These are phyloP conservation scores for Saussurea involucrata DNA, from an alignment of 129 eudicot genomes.

Conservation along the genomic window DNA sequence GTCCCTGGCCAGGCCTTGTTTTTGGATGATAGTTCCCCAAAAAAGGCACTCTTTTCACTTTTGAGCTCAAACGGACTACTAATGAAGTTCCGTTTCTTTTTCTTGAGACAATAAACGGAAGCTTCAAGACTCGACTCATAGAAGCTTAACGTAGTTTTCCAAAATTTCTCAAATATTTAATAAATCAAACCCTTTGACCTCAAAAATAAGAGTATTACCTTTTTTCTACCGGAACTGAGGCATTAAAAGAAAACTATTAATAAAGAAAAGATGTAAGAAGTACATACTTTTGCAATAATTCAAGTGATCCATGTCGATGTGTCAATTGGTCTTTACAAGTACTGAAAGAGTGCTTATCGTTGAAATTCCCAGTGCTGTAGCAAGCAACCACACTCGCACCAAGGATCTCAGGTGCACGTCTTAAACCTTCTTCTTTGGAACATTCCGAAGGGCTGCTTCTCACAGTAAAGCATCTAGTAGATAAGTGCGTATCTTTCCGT, in stretches of 20 bases:
- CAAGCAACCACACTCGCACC: slow-evolving; percentile 86
- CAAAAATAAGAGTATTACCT: neutral
- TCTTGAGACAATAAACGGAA: neutral
- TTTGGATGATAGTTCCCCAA: neutral
- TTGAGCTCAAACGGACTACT: slow-evolving; percentile 4
- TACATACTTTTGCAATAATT: slow-evolving; percentile 59
- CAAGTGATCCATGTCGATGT: slow-evolving; percentile 36
- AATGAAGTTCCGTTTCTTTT: neutral
- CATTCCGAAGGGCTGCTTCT: slow-evolving; percentile 32
- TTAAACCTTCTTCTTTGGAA: slow-evolving; percentile 47
- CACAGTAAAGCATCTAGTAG: slow-evolving; percentile 57
- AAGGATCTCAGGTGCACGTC: slow-evolving; percentile 58
- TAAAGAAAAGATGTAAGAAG: slow-evolving; percentile 7
- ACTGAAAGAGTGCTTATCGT: slow-evolving; percentile 36
- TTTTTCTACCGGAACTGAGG: neutral
- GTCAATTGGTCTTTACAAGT: slow-evolving; percentile 48
- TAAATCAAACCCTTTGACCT: slow-evolving; percentile 5
- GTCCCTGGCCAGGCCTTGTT: too few species aligned
- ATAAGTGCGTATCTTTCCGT: slow-evolving; percentile 47
- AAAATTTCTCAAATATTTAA: neutral
- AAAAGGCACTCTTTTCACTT: neutral
- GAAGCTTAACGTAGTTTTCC: neutral
- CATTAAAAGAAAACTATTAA: neutral
- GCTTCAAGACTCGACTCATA: neutral
- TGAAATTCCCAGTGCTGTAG: slow-evolving; percentile 37